Evolutionary conservation across 2,329 filamentous ascomycete genomes (phyloP), one percentile per base, ranked within the genome.

Genomic region (Pyrenophora tritici-repentis): DNA sequence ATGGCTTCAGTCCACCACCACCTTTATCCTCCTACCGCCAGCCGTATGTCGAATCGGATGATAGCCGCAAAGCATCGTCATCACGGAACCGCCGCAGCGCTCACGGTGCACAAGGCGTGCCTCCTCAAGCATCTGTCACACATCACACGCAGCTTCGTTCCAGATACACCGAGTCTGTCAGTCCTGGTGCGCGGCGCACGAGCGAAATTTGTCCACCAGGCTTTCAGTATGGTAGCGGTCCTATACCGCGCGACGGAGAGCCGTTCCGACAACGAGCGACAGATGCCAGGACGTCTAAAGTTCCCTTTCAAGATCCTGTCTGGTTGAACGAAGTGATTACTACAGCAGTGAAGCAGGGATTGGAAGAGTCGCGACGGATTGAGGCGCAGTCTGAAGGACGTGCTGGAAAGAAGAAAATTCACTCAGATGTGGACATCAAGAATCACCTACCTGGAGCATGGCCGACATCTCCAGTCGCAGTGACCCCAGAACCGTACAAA

Each of bases 181-280:
- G 53, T 9, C 58, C 60, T 6, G 18, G 40, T 1, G 44, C 53
- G 14, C 55, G 35, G 6, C 46, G 18, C 34, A n/a, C 33, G 13
- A 45, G 37, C 0, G 42, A 47, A 10, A 42, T 57, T 26, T 50
- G 59, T 29, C 35, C 51, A 13, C 32, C 50, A 4, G 59, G 51
- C 3, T 56, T 62, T n/a, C 59, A 65, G 18, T 71, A 71, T 13
- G 68, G 67, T 12, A 61, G 56, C 24, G 65, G 67, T 8, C 66
- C 67, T 13, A 56, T 71, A 18, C 67, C 61, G 1, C 35, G 43
- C 2, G 50, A 35, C 20, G 40, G 10, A 38, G 42, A 47, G n/a
- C 34, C 16, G 44, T 47, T 47, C n/a, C 36, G 53, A 20, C 26
- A 26, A 1, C 20, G 22, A 3, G 17, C 35, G 12, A 18, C 35